A percentile compares a stretch with the other conserved stretches of the same genome.
These are phyloP conservation scores for Potentilla sterilis DNA, from an alignment of 306 rosid species.

Conservation along the genomic window DNA sequence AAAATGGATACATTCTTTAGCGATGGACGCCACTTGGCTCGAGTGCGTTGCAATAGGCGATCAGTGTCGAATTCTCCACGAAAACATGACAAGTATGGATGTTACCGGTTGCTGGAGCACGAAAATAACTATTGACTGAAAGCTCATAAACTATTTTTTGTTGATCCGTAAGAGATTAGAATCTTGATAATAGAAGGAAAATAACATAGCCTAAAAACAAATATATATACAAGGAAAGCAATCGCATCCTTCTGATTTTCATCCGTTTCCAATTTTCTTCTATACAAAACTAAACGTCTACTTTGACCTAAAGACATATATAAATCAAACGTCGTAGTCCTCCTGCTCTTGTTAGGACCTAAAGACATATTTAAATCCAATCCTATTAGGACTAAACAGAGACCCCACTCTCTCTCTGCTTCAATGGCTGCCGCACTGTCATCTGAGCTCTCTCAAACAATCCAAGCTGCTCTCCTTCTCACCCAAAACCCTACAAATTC, in stretches of 20 bases:
- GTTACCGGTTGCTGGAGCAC: no score
- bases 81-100: no score
- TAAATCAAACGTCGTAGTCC: not conserved
- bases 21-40: no score
- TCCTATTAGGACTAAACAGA: not conserved
- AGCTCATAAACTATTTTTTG: no score
- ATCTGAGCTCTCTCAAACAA: conserved; percentile 19
- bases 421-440: conserved; percentile 37
- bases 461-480: conserved; percentile 14
- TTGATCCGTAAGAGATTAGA: no score
- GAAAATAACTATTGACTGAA: no score
- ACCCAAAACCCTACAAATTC: conserved; percentile 19
- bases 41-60: no score
- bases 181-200: no score
- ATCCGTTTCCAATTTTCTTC: not conserved
- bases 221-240: not conserved
- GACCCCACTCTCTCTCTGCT: not conserved
- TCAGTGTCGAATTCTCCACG: no score
- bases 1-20: no score
- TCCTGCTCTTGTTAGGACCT: not conserved
- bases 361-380: not conserved
- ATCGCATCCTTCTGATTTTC: not conserved
- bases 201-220: not conserved
- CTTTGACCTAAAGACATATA: no score
- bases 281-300: no score